A percentile compares a stretch with the other conserved stretches of the same genome.
Evolutionary conservation across 2,329 filamentous ascomycete species (phyloP).

Genomic region (Penicillium sp.): DNA sequence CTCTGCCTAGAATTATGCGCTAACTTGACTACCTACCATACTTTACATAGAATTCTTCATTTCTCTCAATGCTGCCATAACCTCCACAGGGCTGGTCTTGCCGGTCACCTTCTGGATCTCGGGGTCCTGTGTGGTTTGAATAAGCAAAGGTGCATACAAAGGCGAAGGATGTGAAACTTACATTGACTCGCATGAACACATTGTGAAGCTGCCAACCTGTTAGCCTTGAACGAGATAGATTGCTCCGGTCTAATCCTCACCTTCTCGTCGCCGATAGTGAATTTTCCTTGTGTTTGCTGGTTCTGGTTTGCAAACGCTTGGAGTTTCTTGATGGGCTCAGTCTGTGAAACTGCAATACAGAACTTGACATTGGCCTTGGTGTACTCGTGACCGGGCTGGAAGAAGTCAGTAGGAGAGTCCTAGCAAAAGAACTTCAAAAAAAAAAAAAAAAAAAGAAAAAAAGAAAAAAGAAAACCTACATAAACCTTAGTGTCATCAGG

Average conservation of each 20-base stretch:
- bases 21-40: neutral
- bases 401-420: constrained; percentile 2
- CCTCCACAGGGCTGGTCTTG: constrained; percentile 73
- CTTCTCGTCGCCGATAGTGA: constrained; percentile 97
- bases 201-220: constrained; percentile 70
- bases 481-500: constrained; percentile 92
- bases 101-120: constrained; percentile 81
- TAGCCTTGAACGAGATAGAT: neutral
- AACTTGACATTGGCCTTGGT: constrained; percentile 97
- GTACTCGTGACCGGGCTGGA: constrained; percentile 90
- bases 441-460: too few species aligned
- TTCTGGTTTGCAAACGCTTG: constrained; percentile 74
- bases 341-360: constrained; percentile 70
- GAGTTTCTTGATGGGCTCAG: constrained; percentile 73
- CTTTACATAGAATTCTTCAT: constrained; percentile 67
- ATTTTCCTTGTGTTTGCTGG: constrained; percentile 87
- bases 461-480: constrained; percentile 51
- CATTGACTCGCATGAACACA: constrained; percentile 87
- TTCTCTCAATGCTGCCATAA: constrained; percentile 82
- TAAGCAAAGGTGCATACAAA: constrained; percentile 11
- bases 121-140: constrained; percentile 60
- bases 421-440: too few species aligned
- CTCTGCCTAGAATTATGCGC: neutral
- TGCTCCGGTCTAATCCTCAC: constrained; percentile 45
- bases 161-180: constrained; percentile 45